Percentiles rank a stretch among this genome's conserved stretches.
Evolutionary conservation across 805 yeast species (phyloP).

Genomic region (Metschnikowia amazonensis): DNA sequence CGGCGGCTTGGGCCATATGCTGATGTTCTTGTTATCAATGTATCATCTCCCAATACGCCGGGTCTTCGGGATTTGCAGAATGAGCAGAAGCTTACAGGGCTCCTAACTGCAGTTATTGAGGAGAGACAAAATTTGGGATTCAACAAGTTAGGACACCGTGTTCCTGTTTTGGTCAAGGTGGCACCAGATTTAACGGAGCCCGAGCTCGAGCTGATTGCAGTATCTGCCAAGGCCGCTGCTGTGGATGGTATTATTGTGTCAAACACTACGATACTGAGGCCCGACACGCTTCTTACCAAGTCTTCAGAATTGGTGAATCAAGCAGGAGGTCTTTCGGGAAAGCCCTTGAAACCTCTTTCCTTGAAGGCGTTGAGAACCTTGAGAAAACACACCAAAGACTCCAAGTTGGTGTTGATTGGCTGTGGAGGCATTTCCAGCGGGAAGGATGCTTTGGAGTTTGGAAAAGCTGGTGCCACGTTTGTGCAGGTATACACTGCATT

Average conservation of each 20-base stretch:
- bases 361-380: slow-evolving; percentile 66
- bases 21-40: slow-evolving; percentile 85
- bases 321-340: slow-evolving; percentile 90
- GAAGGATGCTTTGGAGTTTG: slow-evolving; percentile 85
- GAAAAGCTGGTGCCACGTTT: slow-evolving; percentile 89
- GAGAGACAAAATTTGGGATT: slow-evolving; percentile 56
- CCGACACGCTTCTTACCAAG: slow-evolving; percentile 53
- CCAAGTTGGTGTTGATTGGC: slow-evolving; percentile 74
- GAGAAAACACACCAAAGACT: slow-evolving; percentile 72
- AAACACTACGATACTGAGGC: slow-evolving; percentile 88
- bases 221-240: slow-evolving; percentile 67
- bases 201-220: slow-evolving; percentile 79
- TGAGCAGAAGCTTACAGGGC: slow-evolving; percentile 64
- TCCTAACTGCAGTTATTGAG: slow-evolving; percentile 61
- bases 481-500: slow-evolving; percentile 84
- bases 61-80: slow-evolving; percentile 85
- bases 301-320: slow-evolving; percentile 43
- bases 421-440: slow-evolving; percentile 94
- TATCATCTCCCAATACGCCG: slow-evolving; percentile 95
- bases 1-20: slow-evolving; percentile 76
- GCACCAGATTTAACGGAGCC: slow-evolving; percentile 88
- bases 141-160: slow-evolving; percentile 45
- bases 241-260: slow-evolving; percentile 91
- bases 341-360: slow-evolving; percentile 78
- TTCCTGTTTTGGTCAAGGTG: slow-evolving; percentile 84